These are phyloP conservation scores for Farysia itapuensis DNA, from an alignment of 1,284 basidiomycete species.

Conservation along the genomic window DNA sequence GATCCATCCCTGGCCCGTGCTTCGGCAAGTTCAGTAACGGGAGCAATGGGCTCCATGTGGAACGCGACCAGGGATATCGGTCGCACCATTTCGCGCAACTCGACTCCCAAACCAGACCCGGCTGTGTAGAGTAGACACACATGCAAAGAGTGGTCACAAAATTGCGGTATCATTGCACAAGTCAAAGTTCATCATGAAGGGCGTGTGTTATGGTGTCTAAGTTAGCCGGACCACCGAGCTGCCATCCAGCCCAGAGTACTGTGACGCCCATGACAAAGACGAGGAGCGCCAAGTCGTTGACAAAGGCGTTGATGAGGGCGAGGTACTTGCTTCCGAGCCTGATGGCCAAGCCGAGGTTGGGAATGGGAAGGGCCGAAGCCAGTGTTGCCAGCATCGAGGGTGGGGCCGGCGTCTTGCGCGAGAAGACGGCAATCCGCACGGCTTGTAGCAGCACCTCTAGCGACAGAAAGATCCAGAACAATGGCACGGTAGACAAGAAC, in stretches of 20 bases:
- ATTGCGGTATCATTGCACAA: background rate
- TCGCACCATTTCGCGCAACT: background rate
- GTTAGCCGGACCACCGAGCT: slow-evolving; percentile 19
- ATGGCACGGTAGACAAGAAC: slow-evolving; percentile 15
- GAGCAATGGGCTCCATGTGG: slow-evolving; percentile 1
- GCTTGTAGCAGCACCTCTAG: slow-evolving; percentile 50
- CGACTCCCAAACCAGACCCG: background rate
- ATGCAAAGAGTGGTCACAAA: background rate
- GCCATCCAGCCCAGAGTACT: slow-evolving; percentile 25
- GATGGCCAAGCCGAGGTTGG: slow-evolving; percentile 16
- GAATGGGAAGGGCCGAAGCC: slow-evolving; percentile 24
- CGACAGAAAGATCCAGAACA: slow-evolving; percentile 56
- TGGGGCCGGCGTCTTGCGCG: slow-evolving; percentile 19
- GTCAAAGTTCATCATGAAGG: slow-evolving; percentile 11
- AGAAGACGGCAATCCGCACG: slow-evolving; percentile 33
- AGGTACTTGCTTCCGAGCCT: slow-evolving; percentile 18
- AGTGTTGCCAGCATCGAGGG: slow-evolving; percentile 22
- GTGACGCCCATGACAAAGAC: slow-evolving; percentile 41
- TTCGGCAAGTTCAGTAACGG: background rate
- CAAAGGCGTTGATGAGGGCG: slow-evolving; percentile 23
- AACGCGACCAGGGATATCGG: background rate
- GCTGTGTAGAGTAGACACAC: background rate
- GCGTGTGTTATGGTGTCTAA: slow-evolving; percentile 4
- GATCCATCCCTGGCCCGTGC: too few relatives aligned
- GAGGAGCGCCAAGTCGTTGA: slow-evolving; percentile 42